These are phyloP conservation scores for Camellia sinensis DNA, from an alignment of 148 eudicot genomes.

Conservation along the genomic window DNA sequence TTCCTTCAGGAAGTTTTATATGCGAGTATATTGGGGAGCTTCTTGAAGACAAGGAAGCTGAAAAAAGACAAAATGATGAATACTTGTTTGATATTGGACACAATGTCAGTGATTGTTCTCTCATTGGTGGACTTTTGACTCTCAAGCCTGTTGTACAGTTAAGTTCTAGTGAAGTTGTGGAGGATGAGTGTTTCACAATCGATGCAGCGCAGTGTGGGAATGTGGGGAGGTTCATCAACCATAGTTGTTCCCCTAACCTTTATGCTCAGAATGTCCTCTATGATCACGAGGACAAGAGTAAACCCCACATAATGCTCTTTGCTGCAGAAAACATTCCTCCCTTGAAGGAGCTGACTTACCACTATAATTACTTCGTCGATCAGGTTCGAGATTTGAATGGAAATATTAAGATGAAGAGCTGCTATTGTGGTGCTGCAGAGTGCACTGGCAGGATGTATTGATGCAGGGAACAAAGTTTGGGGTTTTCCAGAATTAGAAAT, in stretches of 20 bases:
- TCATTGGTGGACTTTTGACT: slow-evolving; percentile 25
- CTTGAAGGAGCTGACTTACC: slow-evolving; percentile 74
- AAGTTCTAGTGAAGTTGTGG: slow-evolving; percentile 24
- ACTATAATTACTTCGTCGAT: slow-evolving; percentile 68
- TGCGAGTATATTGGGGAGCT: slow-evolving; percentile 70
- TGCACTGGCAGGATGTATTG: slow-evolving; percentile 88
- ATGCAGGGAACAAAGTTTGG: background rate
- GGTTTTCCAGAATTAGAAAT: background rate
- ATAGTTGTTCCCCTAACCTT: slow-evolving; percentile 89
- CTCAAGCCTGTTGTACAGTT: slow-evolving; percentile 28
- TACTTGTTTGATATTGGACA: slow-evolving; percentile 85
- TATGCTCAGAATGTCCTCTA: slow-evolving; percentile 84
- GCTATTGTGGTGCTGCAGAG: slow-evolving; percentile 71
- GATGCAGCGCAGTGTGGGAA: slow-evolving; percentile 78
- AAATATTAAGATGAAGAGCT: slow-evolving; percentile 62
- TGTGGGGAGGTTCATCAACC: slow-evolving; percentile 85
- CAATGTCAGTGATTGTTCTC: slow-evolving; percentile 52
- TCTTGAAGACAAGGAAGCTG: slow-evolving; percentile 84
- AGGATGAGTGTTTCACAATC: slow-evolving; percentile 68
- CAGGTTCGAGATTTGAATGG: slow-evolving; percentile 66
- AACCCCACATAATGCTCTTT: slow-evolving; percentile 92
- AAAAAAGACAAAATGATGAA: slow-evolving; percentile 64
- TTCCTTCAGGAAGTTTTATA: slow-evolving; percentile 84
- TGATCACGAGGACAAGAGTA: slow-evolving; percentile 74
- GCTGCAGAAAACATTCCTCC: slow-evolving; percentile 91